Conservation (phyloP, 1,284 basidiomycete genomes). For the Moniliophthora roreri region DNA sequence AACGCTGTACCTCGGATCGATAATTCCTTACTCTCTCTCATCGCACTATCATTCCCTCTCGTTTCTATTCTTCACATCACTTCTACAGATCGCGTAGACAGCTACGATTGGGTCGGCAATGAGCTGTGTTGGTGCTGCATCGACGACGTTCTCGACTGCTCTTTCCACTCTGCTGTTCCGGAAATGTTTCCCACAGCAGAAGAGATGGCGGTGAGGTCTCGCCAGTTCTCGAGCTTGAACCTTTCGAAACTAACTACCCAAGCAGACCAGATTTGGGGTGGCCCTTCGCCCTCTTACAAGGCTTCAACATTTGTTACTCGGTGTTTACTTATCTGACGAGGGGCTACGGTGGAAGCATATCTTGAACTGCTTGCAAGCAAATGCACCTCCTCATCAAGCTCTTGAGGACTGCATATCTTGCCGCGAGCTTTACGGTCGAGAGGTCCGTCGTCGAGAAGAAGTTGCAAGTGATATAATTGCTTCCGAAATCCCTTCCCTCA, state of each 20-base stretch:
- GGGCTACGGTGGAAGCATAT: conserved; percentile 44
- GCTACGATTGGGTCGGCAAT: conserved; percentile 15
- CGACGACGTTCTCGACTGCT: conserved; percentile 54
- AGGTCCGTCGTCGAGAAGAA: conserved; percentile 41
- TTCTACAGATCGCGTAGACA: conserved; percentile 55
- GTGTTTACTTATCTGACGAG: conserved; percentile 54
- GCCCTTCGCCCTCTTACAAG: conserved; percentile 39
- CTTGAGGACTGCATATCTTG: conserved; percentile 32
- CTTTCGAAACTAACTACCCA: not conserved
- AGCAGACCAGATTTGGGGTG: conserved; percentile 33
- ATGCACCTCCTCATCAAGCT: conserved; percentile 24
- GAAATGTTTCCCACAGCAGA: conserved; percentile 40
- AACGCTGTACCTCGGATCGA: conserved; percentile 56
- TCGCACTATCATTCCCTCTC: conserved; percentile 44
- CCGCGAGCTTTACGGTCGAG: conserved; percentile 21
- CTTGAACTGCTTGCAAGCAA: conserved; percentile 25
- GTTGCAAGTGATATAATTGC: conserved; percentile 44
- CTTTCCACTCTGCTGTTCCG: conserved; percentile 63
- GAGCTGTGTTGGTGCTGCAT: conserved; percentile 62
- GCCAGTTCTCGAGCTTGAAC: not conserved
- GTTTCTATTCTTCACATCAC: conserved; percentile 51
- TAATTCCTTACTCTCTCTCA: conserved; percentile 39
- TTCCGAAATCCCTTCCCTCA: conserved; percentile 39
- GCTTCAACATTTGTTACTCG: conserved; percentile 56
- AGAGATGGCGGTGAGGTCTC: conserved; percentile 48